These are phyloP conservation scores for Auxenochlorella pyrenoidosa DNA, from an alignment of 139 green algal genomes.

Conservation along the genomic window DNA sequence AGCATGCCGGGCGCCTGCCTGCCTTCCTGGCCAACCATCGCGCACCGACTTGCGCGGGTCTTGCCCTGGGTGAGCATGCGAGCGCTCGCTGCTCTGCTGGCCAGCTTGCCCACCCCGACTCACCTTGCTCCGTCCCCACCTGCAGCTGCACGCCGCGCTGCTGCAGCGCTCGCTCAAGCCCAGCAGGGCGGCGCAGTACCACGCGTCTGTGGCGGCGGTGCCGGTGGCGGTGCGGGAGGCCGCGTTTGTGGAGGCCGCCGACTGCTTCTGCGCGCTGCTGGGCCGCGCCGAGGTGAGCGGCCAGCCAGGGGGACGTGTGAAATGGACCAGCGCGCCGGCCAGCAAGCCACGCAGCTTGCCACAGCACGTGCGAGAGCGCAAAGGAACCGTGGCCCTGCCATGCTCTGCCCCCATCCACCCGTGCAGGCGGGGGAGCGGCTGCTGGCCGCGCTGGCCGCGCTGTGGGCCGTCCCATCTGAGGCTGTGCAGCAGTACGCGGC, in stretches of 20 bases:
- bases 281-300: slow-evolving; percentile 35
- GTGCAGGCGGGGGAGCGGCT: slow-evolving; percentile 49
- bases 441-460: slow-evolving; percentile 57
- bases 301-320: too few relatives aligned
- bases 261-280: slow-evolving; percentile 67
- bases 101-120: not conserved
- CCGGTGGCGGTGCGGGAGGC: slow-evolving; percentile 59
- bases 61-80: too few relatives aligned
- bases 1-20: not conserved
- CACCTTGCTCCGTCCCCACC: too few relatives aligned
- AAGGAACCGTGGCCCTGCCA: too few relatives aligned
- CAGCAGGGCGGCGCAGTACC: not conserved
- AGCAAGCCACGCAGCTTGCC: too few relatives aligned
- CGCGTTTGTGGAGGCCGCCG: slow-evolving; percentile 63
- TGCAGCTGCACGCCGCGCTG: slow-evolving; percentile 31
- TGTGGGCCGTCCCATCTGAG: slow-evolving; percentile 66
- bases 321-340: too few relatives aligned
- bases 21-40: not conserved
- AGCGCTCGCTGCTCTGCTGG: not conserved
- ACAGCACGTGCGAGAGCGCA: too few relatives aligned
- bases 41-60: too few relatives aligned
- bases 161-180: slow-evolving; percentile 31
- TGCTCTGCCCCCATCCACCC: not conserved
- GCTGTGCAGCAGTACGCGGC: slow-evolving; percentile 56
- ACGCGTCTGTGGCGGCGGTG: slow-evolving; percentile 10